Percentiles rank a stretch among this genome's conserved stretches.
phyloP scores from a whole-genome alignment of 495 filamentous ascomycete species.

The Trichoderma parareesei region DNA sequence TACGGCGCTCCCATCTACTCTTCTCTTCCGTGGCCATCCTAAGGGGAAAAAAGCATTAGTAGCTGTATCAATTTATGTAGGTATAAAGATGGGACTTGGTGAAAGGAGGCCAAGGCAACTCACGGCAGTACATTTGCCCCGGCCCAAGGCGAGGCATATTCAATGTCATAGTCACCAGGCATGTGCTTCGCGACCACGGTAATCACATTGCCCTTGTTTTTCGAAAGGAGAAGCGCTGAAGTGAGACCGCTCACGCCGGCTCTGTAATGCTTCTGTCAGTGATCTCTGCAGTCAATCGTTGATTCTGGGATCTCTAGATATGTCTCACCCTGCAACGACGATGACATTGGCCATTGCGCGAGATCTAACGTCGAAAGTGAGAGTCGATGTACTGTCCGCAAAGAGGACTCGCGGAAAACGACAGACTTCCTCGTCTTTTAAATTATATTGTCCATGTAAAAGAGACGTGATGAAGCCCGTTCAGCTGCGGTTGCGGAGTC shows the following conservation, averaged over 20 bases:
- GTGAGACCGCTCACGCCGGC: conserved; percentile 90
- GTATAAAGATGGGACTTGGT: too few relatives aligned
- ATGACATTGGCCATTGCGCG: neutral
- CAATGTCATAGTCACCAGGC: conserved; percentile 96
- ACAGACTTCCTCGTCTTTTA: too few relatives aligned
- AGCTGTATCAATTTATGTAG: too few relatives aligned
- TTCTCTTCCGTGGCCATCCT: conserved; percentile 31
- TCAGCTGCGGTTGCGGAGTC: neutral
- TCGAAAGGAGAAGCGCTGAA: conserved; percentile 76
- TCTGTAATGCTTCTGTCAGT: conserved; percentile 34
- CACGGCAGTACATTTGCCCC: conserved; percentile 90
- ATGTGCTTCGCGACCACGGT: conserved; percentile 92
- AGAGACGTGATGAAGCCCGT: neutral
- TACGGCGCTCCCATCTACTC: conserved; percentile 54
- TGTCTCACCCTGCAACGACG: neutral
- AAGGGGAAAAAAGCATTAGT: neutral
- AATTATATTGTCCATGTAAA: neutral
- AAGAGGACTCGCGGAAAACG: too few relatives aligned
- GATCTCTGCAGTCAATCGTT: neutral
- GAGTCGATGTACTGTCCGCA: too few relatives aligned
- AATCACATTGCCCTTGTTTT: conserved; percentile 55
- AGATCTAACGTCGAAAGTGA: neutral
- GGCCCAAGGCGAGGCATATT: conserved; percentile 94
- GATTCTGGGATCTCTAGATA: neutral
- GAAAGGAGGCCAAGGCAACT: conserved; percentile 13